A percentile compares a stretch with the other conserved stretches of the same genome.
Evolutionary conservation across 306 rosid species (phyloP).

Genomic region (Quercus wislizeni): DNA sequence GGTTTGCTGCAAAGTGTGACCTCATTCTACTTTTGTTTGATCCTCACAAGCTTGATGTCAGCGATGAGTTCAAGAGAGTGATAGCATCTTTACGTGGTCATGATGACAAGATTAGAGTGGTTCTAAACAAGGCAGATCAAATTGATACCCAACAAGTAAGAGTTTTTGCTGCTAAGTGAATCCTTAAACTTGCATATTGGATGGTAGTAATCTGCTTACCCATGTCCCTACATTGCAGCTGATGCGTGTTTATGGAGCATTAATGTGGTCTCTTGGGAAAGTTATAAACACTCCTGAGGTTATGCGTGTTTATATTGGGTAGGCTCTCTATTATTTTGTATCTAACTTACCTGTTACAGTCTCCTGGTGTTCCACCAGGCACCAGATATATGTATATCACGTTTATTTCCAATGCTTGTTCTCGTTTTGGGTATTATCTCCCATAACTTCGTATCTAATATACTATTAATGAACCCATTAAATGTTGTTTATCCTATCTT

Average conservation of each 20-base stretch:
- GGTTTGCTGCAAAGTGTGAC: conserved; percentile 98
- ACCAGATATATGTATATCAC: neutral
- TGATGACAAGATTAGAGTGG: conserved; percentile 92
- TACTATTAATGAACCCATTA: neutral
- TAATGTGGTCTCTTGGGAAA: conserved; percentile 99
- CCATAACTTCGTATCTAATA: neutral
- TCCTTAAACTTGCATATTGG: neutral
- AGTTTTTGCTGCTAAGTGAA: neutral
- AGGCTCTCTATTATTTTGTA: conserved; percentile 18
- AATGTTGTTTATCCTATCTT: neutral
- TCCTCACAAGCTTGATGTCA: conserved; percentile 96
- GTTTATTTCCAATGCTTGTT: neutral
- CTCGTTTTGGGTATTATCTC: too few species aligned
- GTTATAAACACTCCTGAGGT: conserved; percentile 93
- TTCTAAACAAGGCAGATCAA: conserved; percentile 91
- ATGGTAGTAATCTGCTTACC: neutral
- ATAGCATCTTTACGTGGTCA: conserved; percentile 82
- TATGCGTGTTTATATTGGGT: conserved; percentile 93
- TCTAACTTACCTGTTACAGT: neutral
- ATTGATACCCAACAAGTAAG: conserved; percentile 93
- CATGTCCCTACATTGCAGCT: conserved; percentile 42
- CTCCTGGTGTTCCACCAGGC: neutral
- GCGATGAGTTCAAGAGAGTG: conserved; percentile 96
- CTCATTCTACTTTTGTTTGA: conserved; percentile 86
- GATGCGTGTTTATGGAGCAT: conserved; percentile 96